Evolutionary conservation across 1,139 yeast genomes (phyloP), one percentile per base, ranked within the genome.

Genomic region (Diutina mesorugosa): DNA sequence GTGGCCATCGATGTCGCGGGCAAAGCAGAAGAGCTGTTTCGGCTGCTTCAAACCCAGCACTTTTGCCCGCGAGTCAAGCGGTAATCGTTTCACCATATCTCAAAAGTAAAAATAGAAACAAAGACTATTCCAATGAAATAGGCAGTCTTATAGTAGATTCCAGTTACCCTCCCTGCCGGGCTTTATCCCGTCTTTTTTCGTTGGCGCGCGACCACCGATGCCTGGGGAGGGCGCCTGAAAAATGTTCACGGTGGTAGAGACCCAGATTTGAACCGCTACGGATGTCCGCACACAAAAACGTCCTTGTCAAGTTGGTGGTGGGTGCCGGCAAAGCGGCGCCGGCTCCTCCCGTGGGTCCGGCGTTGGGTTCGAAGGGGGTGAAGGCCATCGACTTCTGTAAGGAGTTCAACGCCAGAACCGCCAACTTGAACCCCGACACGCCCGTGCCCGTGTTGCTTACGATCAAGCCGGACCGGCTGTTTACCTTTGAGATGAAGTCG

Each of bases 241-340:
- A 50, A 29, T 32, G 41, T 35, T 35, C 14, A 21, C 26, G 3
- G 26, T 21, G 4, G 4, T 21, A 21, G 26, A 21, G 26, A 21
- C 4, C 1, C 2, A 21, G 26, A 4, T 21, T 2, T 35, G 2
- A 35, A 12, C 41, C 10, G 2, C 41, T 2, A 1, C 41, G n/a
- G 41, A 35, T 35, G 41, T 35, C 79, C 54, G 28, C 28, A 10
- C 50, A 21, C 14, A 72, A 71, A 62, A 72, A 71, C 61, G 79
- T 87, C 56, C 70, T 91, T 64, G 90, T 93, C 58, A 93, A 91
- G 71, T 81, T 93, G 61, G 85, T 93, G 58, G 98, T 93, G 5
- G 97, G 95, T n/a, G 99, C 99, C 4, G 98, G 98, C 7, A 90
- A 90, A 69, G 99, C 99, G 0, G 95, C 98, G 0, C 99, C 99